These are phyloP conservation scores for Emmonsia crescens DNA, from an alignment of 2,329 filamentous ascomycete species.

Conservation along the genomic window DNA sequence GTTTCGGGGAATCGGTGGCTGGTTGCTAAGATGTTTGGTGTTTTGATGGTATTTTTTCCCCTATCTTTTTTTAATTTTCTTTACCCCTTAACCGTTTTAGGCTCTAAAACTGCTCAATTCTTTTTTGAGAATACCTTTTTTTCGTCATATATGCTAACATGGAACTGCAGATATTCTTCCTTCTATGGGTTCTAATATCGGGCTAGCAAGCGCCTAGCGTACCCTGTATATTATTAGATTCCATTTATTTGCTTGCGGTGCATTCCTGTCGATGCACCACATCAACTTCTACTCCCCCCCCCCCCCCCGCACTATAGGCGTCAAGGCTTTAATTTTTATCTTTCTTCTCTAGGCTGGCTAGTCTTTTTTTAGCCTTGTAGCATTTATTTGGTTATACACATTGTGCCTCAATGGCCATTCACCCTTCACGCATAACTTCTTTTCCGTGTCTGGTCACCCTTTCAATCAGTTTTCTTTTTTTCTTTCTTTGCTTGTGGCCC, in stretches of 20 bases:
- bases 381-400: background rate
- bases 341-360: background rate
- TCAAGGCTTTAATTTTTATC: background rate
- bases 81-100: background rate
- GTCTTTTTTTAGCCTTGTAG: background rate
- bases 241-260: background rate
- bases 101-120: background rate
- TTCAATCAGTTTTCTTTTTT: background rate
- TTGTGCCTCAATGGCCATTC: background rate
- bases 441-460: background rate
- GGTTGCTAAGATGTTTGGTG: conserved; percentile 68
- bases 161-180: conserved; percentile 58
- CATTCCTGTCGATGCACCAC: background rate
- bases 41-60: conserved; percentile 55
- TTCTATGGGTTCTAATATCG: conserved; percentile 59
- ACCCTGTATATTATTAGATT: conserved; percentile 2
- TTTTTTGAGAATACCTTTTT: background rate
- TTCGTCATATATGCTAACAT: conserved; percentile 2
- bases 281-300: background rate
- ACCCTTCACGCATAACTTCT: background rate
- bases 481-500: background rate
- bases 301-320: background rate
- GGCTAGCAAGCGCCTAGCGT: conserved; percentile 11
- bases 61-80: conserved; percentile 1
- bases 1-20: conserved; percentile 94